These are phyloP conservation scores for Podospora fimiseda DNA, from an alignment of 495 filamentous ascomycete species.

Conservation along the genomic window DNA sequence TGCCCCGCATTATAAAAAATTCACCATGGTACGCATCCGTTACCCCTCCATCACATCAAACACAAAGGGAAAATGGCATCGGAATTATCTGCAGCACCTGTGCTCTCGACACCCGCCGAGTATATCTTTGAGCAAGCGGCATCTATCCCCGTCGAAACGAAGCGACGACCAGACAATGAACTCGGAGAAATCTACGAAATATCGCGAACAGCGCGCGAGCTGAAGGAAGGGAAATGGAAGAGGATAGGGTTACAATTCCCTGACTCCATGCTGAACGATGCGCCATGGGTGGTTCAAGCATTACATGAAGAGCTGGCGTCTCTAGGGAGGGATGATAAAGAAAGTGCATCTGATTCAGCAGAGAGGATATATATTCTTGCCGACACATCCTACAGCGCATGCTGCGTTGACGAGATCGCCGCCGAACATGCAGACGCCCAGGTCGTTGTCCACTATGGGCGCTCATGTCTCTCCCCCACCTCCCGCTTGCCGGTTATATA, in stretches of 20 bases:
- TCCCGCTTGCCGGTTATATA: slow-evolving; percentile 85
- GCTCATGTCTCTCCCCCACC: slow-evolving; percentile 86
- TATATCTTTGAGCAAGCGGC: slow-evolving; percentile 59
- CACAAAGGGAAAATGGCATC: slow-evolving; percentile 26
- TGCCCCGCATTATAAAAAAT: slow-evolving; percentile 14
- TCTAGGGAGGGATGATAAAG: slow-evolving; percentile 2
- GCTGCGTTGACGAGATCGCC: slow-evolving; percentile 95
- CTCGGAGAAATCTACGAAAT: slow-evolving; percentile 80
- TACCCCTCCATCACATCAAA: background rate
- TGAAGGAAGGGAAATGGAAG: slow-evolving; percentile 60
- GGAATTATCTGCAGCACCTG: slow-evolving; percentile 51
- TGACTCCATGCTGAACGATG: slow-evolving; percentile 82
- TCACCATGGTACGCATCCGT: background rate
- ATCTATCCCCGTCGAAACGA: slow-evolving; percentile 24
- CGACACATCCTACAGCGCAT: slow-evolving; percentile 94
- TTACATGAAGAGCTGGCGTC: slow-evolving; percentile 52
- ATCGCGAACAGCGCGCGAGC: slow-evolving; percentile 67
- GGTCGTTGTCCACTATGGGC: slow-evolving; percentile 89
- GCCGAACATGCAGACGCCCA: slow-evolving; percentile 91
- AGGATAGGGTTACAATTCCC: slow-evolving; percentile 91
- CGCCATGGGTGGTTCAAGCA: slow-evolving; percentile 67
- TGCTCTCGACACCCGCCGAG: slow-evolving; percentile 82
- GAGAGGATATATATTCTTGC: slow-evolving; percentile 74
- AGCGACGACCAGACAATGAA: slow-evolving; percentile 58
- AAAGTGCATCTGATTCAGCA: slow-evolving; percentile 12